Conservation (phyloP, 1,284 basidiomycete species). For the Ustilago sp. region DNA sequence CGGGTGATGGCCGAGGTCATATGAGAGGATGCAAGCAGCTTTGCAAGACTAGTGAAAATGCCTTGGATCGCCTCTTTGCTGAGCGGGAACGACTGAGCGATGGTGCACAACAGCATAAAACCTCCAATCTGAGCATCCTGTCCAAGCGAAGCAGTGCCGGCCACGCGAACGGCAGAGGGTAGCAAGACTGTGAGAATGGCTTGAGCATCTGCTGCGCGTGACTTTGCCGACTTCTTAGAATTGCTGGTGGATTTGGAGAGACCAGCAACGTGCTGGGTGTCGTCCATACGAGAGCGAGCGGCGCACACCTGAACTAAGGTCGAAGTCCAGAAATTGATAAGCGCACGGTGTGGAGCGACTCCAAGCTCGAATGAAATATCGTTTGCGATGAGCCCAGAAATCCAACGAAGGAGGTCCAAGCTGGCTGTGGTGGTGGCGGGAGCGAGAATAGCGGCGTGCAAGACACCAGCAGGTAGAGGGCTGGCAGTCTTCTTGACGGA, state of each 20-base stretch:
- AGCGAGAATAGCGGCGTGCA: constrained; percentile 61
- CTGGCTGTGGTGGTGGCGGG: constrained; percentile 71
- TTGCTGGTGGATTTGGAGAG: constrained; percentile 48
- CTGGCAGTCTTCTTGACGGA: constrained; percentile 59
- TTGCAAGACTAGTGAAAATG: constrained; percentile 46
- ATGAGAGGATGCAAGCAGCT: constrained; percentile 24
- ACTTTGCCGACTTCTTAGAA: constrained; percentile 44
- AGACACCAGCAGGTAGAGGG: constrained; percentile 58
- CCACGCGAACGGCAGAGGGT: constrained; percentile 63
- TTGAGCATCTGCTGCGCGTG: constrained; percentile 55
- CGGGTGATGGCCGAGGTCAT: constrained; percentile 34
- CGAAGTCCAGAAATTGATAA: constrained; percentile 87
- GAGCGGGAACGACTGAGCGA: constrained; percentile 58
- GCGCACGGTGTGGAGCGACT: constrained; percentile 76
- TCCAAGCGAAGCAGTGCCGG: constrained; percentile 36
- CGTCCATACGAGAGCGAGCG: constrained; percentile 42
- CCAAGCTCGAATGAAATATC: constrained; percentile 72
- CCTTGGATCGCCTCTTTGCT: constrained; percentile 57
- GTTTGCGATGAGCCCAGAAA: constrained; percentile 75
- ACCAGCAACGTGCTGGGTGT: constrained; percentile 71
- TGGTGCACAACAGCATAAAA: constrained; percentile 61
- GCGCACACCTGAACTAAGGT: constrained; percentile 79
- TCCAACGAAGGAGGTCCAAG: constrained; percentile 76
- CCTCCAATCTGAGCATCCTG: constrained; percentile 58
- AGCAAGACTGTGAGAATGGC: constrained; percentile 67